phyloP scores from a whole-genome alignment of 176 grass and related monocot species.

The Saccharum officinarum region DNA sequence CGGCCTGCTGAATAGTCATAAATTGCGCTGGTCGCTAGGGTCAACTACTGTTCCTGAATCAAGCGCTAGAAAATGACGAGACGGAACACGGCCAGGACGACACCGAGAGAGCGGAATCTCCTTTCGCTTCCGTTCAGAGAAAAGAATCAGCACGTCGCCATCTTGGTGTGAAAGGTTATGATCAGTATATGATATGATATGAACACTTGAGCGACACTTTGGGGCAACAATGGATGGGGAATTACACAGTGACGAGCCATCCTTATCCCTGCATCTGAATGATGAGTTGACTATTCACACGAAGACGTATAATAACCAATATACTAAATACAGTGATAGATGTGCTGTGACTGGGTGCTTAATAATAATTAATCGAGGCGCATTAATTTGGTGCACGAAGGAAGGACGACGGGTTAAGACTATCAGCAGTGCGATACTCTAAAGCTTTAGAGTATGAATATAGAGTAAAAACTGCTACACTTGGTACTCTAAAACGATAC shows the following conservation, averaged over 20 bases:
- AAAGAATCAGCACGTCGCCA: not conserved
- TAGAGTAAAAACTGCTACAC: no score
- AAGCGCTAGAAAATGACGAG: not conserved
- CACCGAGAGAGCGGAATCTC: not conserved
- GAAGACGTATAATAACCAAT: not conserved
- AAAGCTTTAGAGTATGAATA: no score
- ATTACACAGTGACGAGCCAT: not conserved
- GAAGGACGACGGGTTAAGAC: not conserved
- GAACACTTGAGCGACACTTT: not conserved
- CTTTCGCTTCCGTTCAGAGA: not conserved
- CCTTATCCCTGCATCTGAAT: not conserved
- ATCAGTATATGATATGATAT: not conserved
- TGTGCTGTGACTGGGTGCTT: not conserved
- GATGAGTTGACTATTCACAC: conserved; percentile 32
- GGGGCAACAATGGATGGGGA: not conserved
- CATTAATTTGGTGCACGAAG: not conserved
- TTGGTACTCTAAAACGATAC: no score
- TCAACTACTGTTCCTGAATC: not conserved
- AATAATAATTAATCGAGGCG: not conserved
- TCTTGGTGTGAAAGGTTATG: not conserved
- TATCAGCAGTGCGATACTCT: no score
- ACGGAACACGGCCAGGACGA: not conserved
- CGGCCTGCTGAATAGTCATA: no score
- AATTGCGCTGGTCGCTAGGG: not conserved
- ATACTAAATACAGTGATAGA: not conserved